Conservation (phyloP, 1,284 basidiomycete species). For the Dichomitus squalens region DNA sequence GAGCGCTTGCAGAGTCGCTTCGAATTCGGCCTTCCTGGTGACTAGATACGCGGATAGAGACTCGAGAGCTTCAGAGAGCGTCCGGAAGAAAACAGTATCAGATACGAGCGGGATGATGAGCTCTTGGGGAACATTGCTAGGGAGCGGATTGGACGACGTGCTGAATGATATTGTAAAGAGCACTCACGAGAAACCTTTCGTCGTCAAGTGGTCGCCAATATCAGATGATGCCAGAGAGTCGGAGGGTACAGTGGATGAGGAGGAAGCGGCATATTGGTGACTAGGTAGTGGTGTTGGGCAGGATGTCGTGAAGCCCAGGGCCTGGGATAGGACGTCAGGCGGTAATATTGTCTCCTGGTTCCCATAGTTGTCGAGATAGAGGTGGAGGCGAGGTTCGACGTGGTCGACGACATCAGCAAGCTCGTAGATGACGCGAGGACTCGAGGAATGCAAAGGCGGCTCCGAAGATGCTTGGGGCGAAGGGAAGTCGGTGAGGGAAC, state of each 20-base stretch:
- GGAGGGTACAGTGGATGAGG: background rate
- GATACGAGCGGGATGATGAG: conserved; percentile 82
- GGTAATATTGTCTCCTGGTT: background rate
- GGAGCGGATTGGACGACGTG: background rate
- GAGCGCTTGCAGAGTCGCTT: conserved; percentile 59
- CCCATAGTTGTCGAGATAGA: conserved; percentile 40
- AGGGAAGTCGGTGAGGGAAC: background rate
- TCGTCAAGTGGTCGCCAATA: background rate
- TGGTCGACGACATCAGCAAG: conserved; percentile 47
- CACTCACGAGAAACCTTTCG: conserved; percentile 6
- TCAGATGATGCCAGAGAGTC: background rate
- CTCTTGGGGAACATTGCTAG: conserved; percentile 42
- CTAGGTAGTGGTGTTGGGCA: conserved; percentile 7
- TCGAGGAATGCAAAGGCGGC: conserved; percentile 13
- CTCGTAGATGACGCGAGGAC: conserved; percentile 53
- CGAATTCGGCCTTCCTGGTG: conserved; percentile 66
- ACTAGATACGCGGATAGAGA: conserved; percentile 70
- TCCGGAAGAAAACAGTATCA: conserved; percentile 82
- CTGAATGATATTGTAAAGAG: background rate
- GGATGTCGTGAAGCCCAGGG: background rate
- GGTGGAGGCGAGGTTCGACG: conserved; percentile 57
- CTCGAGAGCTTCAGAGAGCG: conserved; percentile 74
- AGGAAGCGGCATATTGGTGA: conserved; percentile 4
- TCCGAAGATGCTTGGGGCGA: too few relatives aligned
- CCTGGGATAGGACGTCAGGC: background rate